A percentile compares a stretch with the other conserved stretches of the same genome.
These are phyloP conservation scores for Boletus insuetus DNA, from an alignment of 768 basidiomycete genomes.

Conservation along the genomic window DNA sequence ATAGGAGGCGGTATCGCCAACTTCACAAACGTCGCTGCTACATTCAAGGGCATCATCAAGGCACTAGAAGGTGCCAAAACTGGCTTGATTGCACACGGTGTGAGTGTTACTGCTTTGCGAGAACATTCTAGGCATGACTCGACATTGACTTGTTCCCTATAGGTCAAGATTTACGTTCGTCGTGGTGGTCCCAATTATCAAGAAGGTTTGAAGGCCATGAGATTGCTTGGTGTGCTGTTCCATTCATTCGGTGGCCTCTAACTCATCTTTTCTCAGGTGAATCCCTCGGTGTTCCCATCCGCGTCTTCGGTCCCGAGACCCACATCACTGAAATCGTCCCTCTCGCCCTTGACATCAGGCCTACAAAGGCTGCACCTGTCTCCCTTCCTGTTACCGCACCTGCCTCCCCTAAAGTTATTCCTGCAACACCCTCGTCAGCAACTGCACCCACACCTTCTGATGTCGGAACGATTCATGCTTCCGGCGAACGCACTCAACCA, in stretches of 20 bases:
- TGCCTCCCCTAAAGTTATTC: slow-evolving; percentile 33
- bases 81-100: slow-evolving; percentile 58
- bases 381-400: slow-evolving; percentile 50
- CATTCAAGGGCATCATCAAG: slow-evolving; percentile 99
- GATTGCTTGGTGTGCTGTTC: slow-evolving; percentile 61
- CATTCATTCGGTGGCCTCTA: neutral
- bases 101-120: slow-evolving; percentile 3
- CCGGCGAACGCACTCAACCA: slow-evolving; percentile 79
- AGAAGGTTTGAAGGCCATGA: slow-evolving; percentile 98
- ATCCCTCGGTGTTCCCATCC: slow-evolving; percentile 95
- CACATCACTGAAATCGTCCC: slow-evolving; percentile 99
- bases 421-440: slow-evolving; percentile 31
- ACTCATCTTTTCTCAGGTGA: slow-evolving; percentile 45
- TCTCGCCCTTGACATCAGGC: slow-evolving; percentile 82
- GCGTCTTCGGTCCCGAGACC: slow-evolving; percentile 95
- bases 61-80: slow-evolving; percentile 92
- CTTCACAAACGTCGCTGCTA: slow-evolving; percentile 99
- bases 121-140: neutral
- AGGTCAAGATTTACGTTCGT: slow-evolving; percentile 94
- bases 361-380: slow-evolving; percentile 27
- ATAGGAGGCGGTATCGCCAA: slow-evolving; percentile 99
- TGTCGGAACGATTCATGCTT: slow-evolving; percentile 72
- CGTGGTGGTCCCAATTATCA: slow-evolving; percentile 99
- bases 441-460: slow-evolving; percentile 39
- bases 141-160: slow-evolving; percentile 37